A percentile compares a stretch with the other conserved stretches of the same genome.
These are phyloP conservation scores for Metschnikowia henanensis DNA, from an alignment of 805 yeast species.

Conservation along the genomic window DNA sequence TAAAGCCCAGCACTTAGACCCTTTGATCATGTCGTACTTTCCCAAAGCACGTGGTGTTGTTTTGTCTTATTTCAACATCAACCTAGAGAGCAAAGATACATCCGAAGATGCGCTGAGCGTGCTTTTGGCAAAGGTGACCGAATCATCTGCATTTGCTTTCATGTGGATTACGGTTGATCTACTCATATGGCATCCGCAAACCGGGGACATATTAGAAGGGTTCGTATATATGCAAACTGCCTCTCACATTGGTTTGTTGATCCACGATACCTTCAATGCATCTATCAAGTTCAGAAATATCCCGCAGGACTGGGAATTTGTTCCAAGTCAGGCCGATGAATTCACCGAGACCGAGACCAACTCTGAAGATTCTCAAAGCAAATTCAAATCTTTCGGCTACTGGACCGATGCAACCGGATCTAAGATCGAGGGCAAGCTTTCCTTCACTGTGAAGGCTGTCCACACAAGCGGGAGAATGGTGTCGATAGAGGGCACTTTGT, in stretches of 20 bases:
- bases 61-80: slow-evolving; percentile 70
- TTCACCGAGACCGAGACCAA: slow-evolving; percentile 22
- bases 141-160: slow-evolving; percentile 85
- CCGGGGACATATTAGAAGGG: slow-evolving; percentile 89
- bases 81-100: slow-evolving; percentile 14
- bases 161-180: slow-evolving; percentile 84
- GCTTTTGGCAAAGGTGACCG: slow-evolving; percentile 63
- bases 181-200: slow-evolving; percentile 84
- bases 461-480: slow-evolving; percentile 79
- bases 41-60: slow-evolving; percentile 78
- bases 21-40: slow-evolving; percentile 81
- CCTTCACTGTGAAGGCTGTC: slow-evolving; percentile 70
- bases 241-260: slow-evolving; percentile 86
- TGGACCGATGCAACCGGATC: slow-evolving; percentile 81
- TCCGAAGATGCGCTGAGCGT: slow-evolving; percentile 40
- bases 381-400: slow-evolving; percentile 68
- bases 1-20: slow-evolving; percentile 85
- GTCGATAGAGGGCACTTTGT: slow-evolving; percentile 84
- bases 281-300: slow-evolving; percentile 81
- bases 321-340: slow-evolving; percentile 76
- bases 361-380: slow-evolving; percentile 20
- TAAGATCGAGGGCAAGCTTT: slow-evolving; percentile 79
- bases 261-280: slow-evolving; percentile 95
- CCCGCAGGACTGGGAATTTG: slow-evolving; percentile 84
- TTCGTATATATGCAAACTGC: slow-evolving; percentile 90